These are phyloP conservation scores for Acanthochlamys bracteata DNA, from an alignment of 106 monocot genomes.

Conservation along the genomic window DNA sequence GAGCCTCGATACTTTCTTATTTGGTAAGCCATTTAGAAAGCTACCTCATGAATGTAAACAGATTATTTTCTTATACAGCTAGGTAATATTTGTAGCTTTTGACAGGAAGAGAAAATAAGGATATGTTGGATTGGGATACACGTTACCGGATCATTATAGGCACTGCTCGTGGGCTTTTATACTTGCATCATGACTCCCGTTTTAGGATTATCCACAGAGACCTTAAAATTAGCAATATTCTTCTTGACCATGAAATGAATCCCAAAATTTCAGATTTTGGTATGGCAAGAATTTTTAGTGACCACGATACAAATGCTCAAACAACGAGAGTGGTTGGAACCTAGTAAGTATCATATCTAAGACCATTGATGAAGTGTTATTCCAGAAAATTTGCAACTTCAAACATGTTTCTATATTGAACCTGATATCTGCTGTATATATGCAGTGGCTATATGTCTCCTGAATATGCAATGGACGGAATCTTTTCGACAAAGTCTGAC, in stretches of 20 bases:
- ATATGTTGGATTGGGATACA: constrained; percentile 24
- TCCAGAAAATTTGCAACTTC: neutral
- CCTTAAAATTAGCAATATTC: constrained; percentile 45
- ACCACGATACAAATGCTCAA: constrained; percentile 16
- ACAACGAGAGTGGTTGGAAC: constrained; percentile 40
- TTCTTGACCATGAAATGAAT: constrained; percentile 38
- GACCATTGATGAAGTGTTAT: neutral
- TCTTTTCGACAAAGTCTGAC: constrained; percentile 30
- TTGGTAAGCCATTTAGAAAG: constrained; percentile 1
- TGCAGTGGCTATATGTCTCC: constrained; percentile 40
- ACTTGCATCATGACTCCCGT: constrained; percentile 48
- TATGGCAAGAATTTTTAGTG: constrained; percentile 38
- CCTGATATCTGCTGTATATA: neutral
- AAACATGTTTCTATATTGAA: neutral
- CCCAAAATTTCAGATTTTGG: constrained; percentile 63
- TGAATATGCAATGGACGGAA: constrained; percentile 25
- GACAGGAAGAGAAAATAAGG: constrained; percentile 3
- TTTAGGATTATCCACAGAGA: constrained; percentile 44
- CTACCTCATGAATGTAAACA: neutral
- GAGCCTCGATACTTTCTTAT: constrained; percentile 15
- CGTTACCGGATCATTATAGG: constrained; percentile 31
- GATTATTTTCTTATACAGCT: neutral
- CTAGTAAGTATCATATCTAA: constrained; percentile 24
- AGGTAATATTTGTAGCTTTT: neutral
- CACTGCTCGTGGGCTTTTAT: constrained; percentile 37